phyloP scores from a whole-genome alignment of 2,329 filamentous ascomycete species.

The Microsporum canis region DNA sequence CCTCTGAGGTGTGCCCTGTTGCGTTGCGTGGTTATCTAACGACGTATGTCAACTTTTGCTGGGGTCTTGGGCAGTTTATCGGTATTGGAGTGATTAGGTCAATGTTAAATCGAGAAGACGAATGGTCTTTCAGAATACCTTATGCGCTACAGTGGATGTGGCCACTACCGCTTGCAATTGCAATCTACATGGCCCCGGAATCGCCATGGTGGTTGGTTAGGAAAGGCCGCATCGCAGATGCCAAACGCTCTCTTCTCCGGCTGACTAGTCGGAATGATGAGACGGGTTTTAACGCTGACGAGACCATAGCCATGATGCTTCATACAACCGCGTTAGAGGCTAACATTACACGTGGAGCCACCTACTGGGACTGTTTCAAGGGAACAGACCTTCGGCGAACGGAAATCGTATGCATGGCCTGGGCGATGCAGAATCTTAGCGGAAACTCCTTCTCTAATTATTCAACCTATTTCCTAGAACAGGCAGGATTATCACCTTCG shows the following conservation, averaged over 20 bases:
- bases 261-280: constrained; percentile 42
- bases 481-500: constrained; percentile 42
- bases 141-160: constrained; percentile 45
- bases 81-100: constrained; percentile 41
- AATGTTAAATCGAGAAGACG: constrained; percentile 35
- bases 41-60: constrained; percentile 38
- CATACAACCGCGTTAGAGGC: constrained; percentile 60
- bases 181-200: constrained; percentile 39
- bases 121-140: constrained; percentile 44
- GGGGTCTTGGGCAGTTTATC: constrained; percentile 41
- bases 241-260: constrained; percentile 33
- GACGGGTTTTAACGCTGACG: constrained; percentile 65
- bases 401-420: constrained; percentile 57
- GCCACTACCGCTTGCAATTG: constrained; percentile 40
- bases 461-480: constrained; percentile 48
- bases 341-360: constrained; percentile 50
- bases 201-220: constrained; percentile 44
- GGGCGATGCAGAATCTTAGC: constrained; percentile 53
- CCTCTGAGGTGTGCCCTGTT: constrained; percentile 39
- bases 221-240: constrained; percentile 36
- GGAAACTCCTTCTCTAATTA: constrained; percentile 56
- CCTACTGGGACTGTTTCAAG: constrained; percentile 73
- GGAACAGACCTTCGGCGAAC: constrained; percentile 68
- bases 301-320: constrained; percentile 85
- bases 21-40: constrained; percentile 36